These are phyloP conservation scores for Lomentospora prolificans DNA, from an alignment of 2,329 filamentous ascomycete genomes.

Conservation along the genomic window DNA sequence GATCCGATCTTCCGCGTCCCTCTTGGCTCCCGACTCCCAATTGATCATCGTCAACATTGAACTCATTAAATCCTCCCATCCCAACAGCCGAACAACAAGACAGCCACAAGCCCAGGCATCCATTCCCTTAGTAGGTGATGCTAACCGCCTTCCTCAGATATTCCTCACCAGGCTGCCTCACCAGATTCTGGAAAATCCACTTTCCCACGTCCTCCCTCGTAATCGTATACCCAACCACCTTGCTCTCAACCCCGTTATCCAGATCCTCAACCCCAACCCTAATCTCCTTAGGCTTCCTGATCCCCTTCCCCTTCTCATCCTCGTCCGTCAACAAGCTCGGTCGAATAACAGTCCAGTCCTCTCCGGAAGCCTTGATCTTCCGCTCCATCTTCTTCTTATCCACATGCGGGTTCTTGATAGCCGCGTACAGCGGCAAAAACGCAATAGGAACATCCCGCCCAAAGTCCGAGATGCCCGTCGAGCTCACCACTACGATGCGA, in stretches of 20 bases:
- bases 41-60: no score
- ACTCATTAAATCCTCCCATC: neutral
- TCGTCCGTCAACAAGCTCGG: constrained; percentile 26
- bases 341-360: constrained; percentile 27
- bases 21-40: neutral
- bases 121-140: constrained; percentile 22
- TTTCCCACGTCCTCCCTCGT: constrained; percentile 34
- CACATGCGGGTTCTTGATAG: constrained; percentile 30
- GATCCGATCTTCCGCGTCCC: neutral
- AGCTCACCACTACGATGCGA: constrained; percentile 24
- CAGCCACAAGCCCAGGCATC: neutral
- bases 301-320: constrained; percentile 14
- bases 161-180: constrained; percentile 16
- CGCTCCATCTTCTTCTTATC: constrained; percentile 41
- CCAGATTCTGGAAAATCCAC: constrained; percentile 33
- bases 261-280: constrained; percentile 31
- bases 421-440: constrained; percentile 32
- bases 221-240: constrained; percentile 36
- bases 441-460: constrained; percentile 32
- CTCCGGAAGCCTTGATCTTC: constrained; percentile 17
- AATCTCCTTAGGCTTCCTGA: constrained; percentile 15
- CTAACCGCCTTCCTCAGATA: constrained; percentile 26
- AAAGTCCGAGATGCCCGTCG: constrained; percentile 27
- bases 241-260: constrained; percentile 19
- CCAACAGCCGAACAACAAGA: neutral